Base-by-base conservation (phyloP, 108 stramenopile genomes). In the Chaetoceros tenuissimus region DNA sequence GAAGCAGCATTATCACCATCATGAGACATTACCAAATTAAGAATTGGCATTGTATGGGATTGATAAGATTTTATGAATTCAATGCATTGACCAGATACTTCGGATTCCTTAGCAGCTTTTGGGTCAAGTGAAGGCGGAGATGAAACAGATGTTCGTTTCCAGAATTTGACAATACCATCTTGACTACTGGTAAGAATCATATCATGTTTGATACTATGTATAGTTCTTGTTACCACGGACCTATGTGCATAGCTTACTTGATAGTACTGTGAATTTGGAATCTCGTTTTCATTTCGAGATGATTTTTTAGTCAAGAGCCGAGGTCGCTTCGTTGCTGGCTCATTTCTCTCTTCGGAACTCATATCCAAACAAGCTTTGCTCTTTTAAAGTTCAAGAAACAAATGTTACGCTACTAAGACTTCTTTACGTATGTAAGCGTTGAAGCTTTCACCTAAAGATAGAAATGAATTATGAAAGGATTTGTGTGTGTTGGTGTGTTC, bases 41-140 rank as follows among this genome's bases (percentile, higher is more conserved):
- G 55, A 3, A 98, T 31, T 0, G 86, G 69, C 20, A 80, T 93
- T 2, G 81, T 62, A 62, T 99, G 99, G 5, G 96, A 87, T 3
- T 84, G 85, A 63, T 93, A 98, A 22, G 87, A 90, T 67, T 98
- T 99, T 54, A 97, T 97, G 64, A 99, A 99, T 75, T 98, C 97
- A 28, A 99, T 62, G 59, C 85, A 85, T n/a, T 23, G 48, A 29
- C 68, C 46, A 43, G 24, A 29, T 17, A 22, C 46, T 24, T 17
- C 23, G 31, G 26, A 34, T n/a, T n/a, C n/a, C n/a, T n/a, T n/a
- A n/a, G n/a, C 53, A 29, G 28, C 31, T 19, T 20, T 43, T 30
- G 28, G 22, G 54, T n/a, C n/a, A 1, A 8, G 65, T 44, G 3
- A 46, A 27, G 53, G 73, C 57, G 34, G 34, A 40, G 34, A 40